phyloP scores from a whole-genome alignment of 108 stramenopile genomes.

The Hondaea fermentalgiana region DNA sequence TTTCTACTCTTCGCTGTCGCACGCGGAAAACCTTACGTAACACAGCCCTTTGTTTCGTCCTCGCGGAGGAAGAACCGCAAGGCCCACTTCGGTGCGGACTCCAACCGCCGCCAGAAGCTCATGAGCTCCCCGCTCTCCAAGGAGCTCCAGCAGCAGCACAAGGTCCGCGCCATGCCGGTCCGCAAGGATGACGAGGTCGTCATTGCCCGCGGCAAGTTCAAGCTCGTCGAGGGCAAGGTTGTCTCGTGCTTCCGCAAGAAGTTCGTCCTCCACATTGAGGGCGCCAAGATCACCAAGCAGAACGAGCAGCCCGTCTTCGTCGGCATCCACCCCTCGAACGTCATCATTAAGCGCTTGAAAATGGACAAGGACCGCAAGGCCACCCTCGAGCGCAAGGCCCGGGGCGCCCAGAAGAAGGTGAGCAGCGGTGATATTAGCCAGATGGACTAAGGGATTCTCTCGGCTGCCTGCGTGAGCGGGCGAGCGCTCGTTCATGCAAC shows the following conservation, averaged over 20 bases:
- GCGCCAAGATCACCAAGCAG: constrained; percentile 90
- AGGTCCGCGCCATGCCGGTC: constrained; percentile 94
- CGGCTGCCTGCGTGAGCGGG: not conserved
- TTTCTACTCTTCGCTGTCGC: too few relatives aligned
- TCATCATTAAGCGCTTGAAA: constrained; percentile 96
- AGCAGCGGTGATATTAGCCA: not conserved
- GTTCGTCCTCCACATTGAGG: constrained; percentile 94
- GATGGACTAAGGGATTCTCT: not conserved
- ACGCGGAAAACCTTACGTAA: too few relatives aligned
- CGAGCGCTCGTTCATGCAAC: too few relatives aligned
- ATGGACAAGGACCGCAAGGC: constrained; percentile 97
- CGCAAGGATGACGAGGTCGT: constrained; percentile 96
- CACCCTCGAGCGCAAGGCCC: constrained; percentile 84
- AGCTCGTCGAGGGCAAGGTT: constrained; percentile 91
- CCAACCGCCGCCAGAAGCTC: constrained; percentile 74
- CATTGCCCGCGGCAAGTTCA: constrained; percentile 56
- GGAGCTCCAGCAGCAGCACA: constrained; percentile 93
- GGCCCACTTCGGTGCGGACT: constrained; percentile 95
- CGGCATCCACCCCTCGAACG: constrained; percentile 85
- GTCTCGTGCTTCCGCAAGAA: constrained; percentile 87
- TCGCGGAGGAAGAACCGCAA: constrained; percentile 94
- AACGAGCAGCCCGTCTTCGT: constrained; percentile 77
- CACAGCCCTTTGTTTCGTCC: constrained; percentile 61
- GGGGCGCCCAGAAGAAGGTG: constrained; percentile 36
- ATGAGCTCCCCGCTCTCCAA: constrained; percentile 94